Base-by-base conservation (phyloP, 352 stramenopile species). In the Pilasporangium apinafurcum region DNA sequence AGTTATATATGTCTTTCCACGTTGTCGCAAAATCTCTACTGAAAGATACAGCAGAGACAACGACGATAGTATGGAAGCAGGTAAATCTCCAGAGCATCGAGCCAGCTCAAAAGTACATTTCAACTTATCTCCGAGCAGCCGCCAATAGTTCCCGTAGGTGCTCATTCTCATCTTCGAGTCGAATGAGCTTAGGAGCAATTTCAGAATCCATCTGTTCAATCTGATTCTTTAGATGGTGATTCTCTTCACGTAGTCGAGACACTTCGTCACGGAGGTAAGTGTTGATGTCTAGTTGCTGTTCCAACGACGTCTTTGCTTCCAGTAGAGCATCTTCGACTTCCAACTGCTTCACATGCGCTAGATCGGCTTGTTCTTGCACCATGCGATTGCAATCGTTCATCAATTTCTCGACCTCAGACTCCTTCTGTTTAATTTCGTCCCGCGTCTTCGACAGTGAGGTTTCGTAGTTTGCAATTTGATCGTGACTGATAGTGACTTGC, bases 321-420 rank as follows among this genome's bases (percentile, higher is more conserved):
- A 91, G 42, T 8, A 93, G 52, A 4, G 77, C 81, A 38, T 93
- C 78, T 53, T 93, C 78, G 17, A 93, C 71, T 61, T 93, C 78
- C 8, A 93, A 42, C 47, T 90, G 81, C 67, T 91, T 90, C 10
- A 83, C 65, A 18, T 81, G 65, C 6, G 81, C 81, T 16, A 74
- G 25, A 46, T 91, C 78, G 0, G 81, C 81, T 50, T 90, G 77
- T 55, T 93, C 81, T 44, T 93, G 81, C 47, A 93, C 62, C 68
- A 91, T 83, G 42, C 78, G 81, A 33, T 88, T 82, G 67, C 81
- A 93, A 57, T 93, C 81, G 24, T 48, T 64, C 78, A 91, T 90
- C 26, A 93, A 67, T 29, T 59, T 67, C 57, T 93, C 81, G 7
- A 93, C 78, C 32, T 93, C 81, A 7, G 80, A 48, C 45, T 93